Base-by-base conservation (phyloP, 345 rosid species). In the Odontarrhena argentea region DNA sequence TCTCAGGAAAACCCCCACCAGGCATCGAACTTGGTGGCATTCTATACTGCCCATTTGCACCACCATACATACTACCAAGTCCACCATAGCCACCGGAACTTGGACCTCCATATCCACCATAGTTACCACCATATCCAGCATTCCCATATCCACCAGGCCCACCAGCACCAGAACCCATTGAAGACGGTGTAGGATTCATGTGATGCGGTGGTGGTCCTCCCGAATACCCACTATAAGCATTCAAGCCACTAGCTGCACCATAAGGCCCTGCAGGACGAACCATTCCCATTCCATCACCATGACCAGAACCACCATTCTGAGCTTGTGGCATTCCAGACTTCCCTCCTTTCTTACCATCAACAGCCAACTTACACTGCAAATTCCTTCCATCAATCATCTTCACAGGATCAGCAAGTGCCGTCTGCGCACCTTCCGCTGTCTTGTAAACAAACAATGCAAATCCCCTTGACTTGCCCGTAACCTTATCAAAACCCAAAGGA, bases 361-460 rank as follows among this genome's bases (percentile, higher is more conserved):
- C 80, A 22, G 94, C 96, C 55, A 87, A 45, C 48, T 84, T 82
- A 62, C 96, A 89, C 45, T 78, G 79, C 77, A 89, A 40, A 48
- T 82, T 83, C 48, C 71, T 82, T 3, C 96, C 96, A 13, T 89
- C 96, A 53, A 89, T 69, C 24, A 62, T 71, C 82, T 89, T 89
- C 3, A 75, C 70, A 1, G 95, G 95, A 28, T 87, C 97, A 15
- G 73, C 81, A 34, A 90, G 73, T 1, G 97, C 92, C 1, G 83
- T 72, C 63, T 80, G 83, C 22, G 97, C 97, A 24, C 95, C 92
- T 57, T 83, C 95, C 0, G 82, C 73, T 0, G 86, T 80, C 85
- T 85, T 90, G 34, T 87, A 90, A 0, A 90, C 95, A 71, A 90
- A 90, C 70, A 90, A 70, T 0, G 95, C 92, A 44, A 84, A 90